A percentile compares a stretch with the other conserved stretches of the same genome.
Evolutionary conservation across 1,284 basidiomycete species (phyloP).

Genomic region (Lentinula novae-zelandiae): DNA sequence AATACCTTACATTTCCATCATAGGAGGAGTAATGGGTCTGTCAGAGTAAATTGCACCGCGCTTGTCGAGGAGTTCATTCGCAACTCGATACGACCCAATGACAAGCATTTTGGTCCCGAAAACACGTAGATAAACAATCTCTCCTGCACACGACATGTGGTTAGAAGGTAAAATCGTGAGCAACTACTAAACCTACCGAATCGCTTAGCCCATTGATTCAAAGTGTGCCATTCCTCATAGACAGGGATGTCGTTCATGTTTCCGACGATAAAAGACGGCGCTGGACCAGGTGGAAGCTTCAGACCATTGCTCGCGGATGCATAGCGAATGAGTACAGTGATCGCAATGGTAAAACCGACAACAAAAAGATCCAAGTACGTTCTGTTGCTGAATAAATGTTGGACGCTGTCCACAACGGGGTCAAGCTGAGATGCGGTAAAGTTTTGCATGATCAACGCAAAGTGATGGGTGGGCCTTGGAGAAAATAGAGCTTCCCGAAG

Average conservation of each 20-base stretch:
- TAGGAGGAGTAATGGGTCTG: slow-evolving; percentile 23
- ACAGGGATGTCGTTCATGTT: slow-evolving; percentile 2
- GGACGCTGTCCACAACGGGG: background rate
- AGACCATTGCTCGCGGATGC: too few species aligned
- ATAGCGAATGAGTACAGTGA: background rate
- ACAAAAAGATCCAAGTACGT: background rate
- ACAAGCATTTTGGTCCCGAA: slow-evolving; percentile 15
- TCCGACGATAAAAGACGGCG: background rate
- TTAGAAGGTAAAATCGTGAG: background rate
- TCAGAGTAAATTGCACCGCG: slow-evolving; percentile 31
- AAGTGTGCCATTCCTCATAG: background rate
- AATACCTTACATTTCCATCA: slow-evolving; percentile 1
- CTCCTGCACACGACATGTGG: background rate
- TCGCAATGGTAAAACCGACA: background rate
- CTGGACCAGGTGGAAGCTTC: slow-evolving; percentile 3
- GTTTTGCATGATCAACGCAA: background rate
- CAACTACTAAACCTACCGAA: background rate
- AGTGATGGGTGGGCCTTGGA: background rate
- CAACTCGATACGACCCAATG: slow-evolving; percentile 27
- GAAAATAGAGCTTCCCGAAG: background rate
- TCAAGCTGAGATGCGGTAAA: background rate
- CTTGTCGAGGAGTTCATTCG: slow-evolving; percentile 29
- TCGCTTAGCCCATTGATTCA: background rate
- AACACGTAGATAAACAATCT: slow-evolving; percentile 3
- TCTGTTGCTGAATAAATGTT: background rate